Evolutionary conservation across 345 rosid genomes (phyloP).

Genomic region (Brassica nigra): DNA sequence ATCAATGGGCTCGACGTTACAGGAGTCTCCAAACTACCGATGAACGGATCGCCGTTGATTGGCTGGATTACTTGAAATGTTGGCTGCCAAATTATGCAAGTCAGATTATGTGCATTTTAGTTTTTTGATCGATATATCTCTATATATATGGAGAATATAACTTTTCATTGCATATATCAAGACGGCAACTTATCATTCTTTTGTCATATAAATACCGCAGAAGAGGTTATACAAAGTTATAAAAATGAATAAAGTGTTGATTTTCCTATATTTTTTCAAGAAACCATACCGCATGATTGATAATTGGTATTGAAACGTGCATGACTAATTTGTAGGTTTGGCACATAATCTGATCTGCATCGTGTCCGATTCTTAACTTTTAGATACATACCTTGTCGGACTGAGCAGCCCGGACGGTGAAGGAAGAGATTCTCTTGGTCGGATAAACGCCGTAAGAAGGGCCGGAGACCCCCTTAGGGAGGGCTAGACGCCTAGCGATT

Average conservation of each 20-base stretch:
- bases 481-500: constrained; percentile 42
- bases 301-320: neutral
- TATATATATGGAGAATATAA: neutral
- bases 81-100: constrained; percentile 49
- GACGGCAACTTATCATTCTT: neutral
- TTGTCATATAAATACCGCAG: neutral
- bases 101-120: neutral
- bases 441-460: constrained; percentile 60
- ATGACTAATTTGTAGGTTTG: neutral
- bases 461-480: constrained; percentile 69
- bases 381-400: constrained; percentile 59
- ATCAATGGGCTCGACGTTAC: constrained; percentile 89
- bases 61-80: constrained; percentile 94
- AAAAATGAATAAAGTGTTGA: neutral
- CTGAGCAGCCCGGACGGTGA: constrained; percentile 75
- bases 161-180: neutral
- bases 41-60: constrained; percentile 96
- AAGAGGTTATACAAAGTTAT: neutral
- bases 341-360: neutral
- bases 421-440: constrained; percentile 52
- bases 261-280: neutral
- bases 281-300: neutral
- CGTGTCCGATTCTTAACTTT: neutral
- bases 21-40: constrained; percentile 95
- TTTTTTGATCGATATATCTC: neutral